Evolutionary conservation across 441 rosid genomes (phyloP), one percentile per base, ranked within the genome.

Genomic region (Populus hybrid): DNA sequence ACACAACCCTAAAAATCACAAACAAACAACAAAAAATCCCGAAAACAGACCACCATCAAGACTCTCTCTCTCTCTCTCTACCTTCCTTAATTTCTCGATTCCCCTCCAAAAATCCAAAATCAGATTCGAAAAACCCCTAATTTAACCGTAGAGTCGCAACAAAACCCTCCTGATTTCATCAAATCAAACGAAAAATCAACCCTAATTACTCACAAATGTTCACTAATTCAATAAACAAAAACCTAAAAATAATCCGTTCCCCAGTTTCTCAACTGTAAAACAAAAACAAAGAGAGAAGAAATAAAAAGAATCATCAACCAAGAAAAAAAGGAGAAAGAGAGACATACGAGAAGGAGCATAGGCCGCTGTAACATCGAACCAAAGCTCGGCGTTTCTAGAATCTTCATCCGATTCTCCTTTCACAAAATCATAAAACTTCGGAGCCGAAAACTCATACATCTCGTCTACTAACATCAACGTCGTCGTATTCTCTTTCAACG

Each of bases 291-390:
- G 65, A 23, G 34, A 26, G n/a, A 24, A 74, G 11, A 32, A 42
- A 69, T 5, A 81, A 66, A 4, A 0, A 76, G 32, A 26, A 12
- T 20, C 24, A 35, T 50, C 53, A 11, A 2, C 26, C 3, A 10
- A 42, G 21, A 72, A 66, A 63, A 63, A 30, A 72, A 6, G 63
- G 69, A 53, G 70, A 63, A 30, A 72, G 8, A 66, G 69, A 53
- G 23, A 84, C 99, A 11, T 77, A 96, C 98, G 99, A 64, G 98
- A 96, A 81, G 98, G 99, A 24, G 93, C 98, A 77, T 94, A 87
- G 84, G 91, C 84, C 67, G 88, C 80, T 32, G 98, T 87, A n/a
- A 85, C 80, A 6, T 87, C 89, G 76, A 96, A 96, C 99, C 99
- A 96, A 71, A 89, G 89, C 83, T 96, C 98, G 0, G 98, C 98